A percentile compares a stretch with the other conserved stretches of the same genome.
phyloP scores from a whole-genome alignment of 2,329 filamentous ascomycete genomes.

The Pseudogymnoascus sp. region DNA sequence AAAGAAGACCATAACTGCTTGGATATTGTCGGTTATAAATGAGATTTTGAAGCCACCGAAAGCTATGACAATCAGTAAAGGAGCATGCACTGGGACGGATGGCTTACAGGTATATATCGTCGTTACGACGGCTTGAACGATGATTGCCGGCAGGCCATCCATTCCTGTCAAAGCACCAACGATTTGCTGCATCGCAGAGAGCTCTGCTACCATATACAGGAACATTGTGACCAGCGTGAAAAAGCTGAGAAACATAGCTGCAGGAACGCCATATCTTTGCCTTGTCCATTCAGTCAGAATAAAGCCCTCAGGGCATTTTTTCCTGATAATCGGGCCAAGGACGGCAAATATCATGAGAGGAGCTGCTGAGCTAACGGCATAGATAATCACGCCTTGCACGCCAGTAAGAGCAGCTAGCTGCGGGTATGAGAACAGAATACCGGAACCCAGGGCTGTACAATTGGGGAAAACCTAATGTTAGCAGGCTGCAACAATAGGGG shows the following conservation, averaged over 20 bases:
- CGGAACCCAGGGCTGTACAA: slow-evolving; percentile 66
- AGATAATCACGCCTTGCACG: slow-evolving; percentile 70
- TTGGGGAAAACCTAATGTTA: slow-evolving; percentile 33
- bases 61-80: slow-evolving; percentile 37
- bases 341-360: slow-evolving; percentile 68
- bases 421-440: slow-evolving; percentile 76
- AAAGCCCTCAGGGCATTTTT: slow-evolving; percentile 75
- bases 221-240: slow-evolving; percentile 76
- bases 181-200: slow-evolving; percentile 75
- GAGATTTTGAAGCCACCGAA: slow-evolving; percentile 77
- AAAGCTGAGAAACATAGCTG: slow-evolving; percentile 67
- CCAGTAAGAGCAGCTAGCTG: slow-evolving; percentile 72
- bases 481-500: slow-evolving; percentile 28
- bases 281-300: slow-evolving; percentile 79
- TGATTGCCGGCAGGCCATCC: slow-evolving; percentile 65
- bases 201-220: slow-evolving; percentile 78
- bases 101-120: slow-evolving; percentile 71
- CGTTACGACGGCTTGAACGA: slow-evolving; percentile 69
- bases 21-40: slow-evolving; percentile 75
- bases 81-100: background rate
- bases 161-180: slow-evolving; percentile 66
- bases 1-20: slow-evolving; percentile 68
- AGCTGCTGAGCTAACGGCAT: slow-evolving; percentile 63
- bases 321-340: slow-evolving; percentile 69
- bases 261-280: slow-evolving; percentile 63